Conservation (phyloP, 2,329 filamentous ascomycete genomes). For the Aspergillus glaucus region DNA sequence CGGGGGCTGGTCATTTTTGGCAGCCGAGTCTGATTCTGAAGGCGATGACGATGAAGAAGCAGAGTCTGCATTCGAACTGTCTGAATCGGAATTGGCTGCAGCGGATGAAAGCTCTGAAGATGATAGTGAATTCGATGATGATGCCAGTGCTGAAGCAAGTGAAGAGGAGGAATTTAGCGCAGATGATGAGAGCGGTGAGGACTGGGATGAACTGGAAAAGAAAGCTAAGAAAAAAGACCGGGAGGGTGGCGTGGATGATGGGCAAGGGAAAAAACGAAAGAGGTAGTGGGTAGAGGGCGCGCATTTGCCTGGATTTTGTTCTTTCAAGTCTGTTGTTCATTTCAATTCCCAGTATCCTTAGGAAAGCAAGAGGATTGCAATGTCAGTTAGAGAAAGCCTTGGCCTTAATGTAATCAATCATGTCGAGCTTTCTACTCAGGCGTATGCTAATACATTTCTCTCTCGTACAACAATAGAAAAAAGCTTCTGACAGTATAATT, state of each 20-base stretch:
- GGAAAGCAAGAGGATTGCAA: too few relatives aligned
- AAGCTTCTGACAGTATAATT: background rate
- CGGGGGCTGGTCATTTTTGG: constrained; percentile 90
- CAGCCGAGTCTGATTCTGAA: constrained; percentile 80
- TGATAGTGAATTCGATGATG: constrained; percentile 88
- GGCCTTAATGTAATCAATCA: too few relatives aligned
- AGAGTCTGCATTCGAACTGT: constrained; percentile 87
- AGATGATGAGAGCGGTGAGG: constrained; percentile 72
- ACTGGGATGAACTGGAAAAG: constrained; percentile 91
- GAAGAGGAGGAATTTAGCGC: constrained; percentile 57
- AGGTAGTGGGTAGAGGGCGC: constrained; percentile 42
- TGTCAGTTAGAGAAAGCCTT: too few relatives aligned
- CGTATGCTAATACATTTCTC: too few relatives aligned
- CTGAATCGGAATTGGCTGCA: constrained; percentile 68
- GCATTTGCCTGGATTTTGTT: background rate
- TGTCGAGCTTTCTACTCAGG: too few relatives aligned
- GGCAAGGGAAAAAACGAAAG: constrained; percentile 68
- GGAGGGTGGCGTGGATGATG: constrained; percentile 49
- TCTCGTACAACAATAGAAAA: too few relatives aligned
- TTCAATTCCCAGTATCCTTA: too few relatives aligned
- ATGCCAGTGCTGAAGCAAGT: constrained; percentile 69
- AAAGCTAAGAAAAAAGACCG: constrained; percentile 65
- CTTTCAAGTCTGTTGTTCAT: background rate
- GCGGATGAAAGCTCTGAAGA: constrained; percentile 77
- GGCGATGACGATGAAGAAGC: constrained; percentile 70